Conservation (phyloP, 1,284 basidiomycete species). For the Coniophora puteana region DNA sequence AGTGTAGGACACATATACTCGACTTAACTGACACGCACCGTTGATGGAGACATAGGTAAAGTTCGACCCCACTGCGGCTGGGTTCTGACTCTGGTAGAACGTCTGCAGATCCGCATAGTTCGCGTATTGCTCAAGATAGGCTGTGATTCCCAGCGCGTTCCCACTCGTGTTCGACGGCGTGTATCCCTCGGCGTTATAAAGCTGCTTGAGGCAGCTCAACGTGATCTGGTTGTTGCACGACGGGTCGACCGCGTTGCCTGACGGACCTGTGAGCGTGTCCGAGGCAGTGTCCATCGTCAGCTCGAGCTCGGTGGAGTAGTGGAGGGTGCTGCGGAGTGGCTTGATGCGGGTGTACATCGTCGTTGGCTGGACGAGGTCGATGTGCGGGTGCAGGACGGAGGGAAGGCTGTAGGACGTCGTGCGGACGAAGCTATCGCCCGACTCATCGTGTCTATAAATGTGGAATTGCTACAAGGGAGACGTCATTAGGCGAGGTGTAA, state of each 20-base stretch:
- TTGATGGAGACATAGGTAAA: constrained; percentile 35
- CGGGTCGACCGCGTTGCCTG: constrained; percentile 39
- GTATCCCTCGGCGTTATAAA: constrained; percentile 47
- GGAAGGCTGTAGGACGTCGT: constrained; percentile 74
- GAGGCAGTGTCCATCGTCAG: constrained; percentile 5
- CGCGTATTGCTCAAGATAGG: constrained; percentile 52
- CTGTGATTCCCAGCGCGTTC: constrained; percentile 47
- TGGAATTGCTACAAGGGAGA: constrained; percentile 48
- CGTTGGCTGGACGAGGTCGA: constrained; percentile 74
- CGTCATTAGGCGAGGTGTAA: too few relatives aligned
- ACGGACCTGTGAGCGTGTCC: constrained; percentile 24
- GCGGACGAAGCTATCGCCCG: constrained; percentile 53
- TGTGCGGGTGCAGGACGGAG: constrained; percentile 51
- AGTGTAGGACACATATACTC: too few relatives aligned
- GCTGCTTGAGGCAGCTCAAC: constrained; percentile 42
- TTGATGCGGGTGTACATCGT: constrained; percentile 62
- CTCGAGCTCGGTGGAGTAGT: constrained; percentile 18
- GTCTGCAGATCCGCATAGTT: constrained; percentile 44
- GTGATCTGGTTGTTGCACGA: constrained; percentile 48
- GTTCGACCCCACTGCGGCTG: background rate
- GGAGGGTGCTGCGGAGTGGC: constrained; percentile 42
- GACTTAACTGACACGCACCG: too few relatives aligned
- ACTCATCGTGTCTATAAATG: constrained; percentile 52
- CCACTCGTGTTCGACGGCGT: constrained; percentile 17
- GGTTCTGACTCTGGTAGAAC: constrained; percentile 42